Base-by-base conservation (phyloP, 192 early-diverging fungal species). In the Umbelopsis sp. region DNA sequence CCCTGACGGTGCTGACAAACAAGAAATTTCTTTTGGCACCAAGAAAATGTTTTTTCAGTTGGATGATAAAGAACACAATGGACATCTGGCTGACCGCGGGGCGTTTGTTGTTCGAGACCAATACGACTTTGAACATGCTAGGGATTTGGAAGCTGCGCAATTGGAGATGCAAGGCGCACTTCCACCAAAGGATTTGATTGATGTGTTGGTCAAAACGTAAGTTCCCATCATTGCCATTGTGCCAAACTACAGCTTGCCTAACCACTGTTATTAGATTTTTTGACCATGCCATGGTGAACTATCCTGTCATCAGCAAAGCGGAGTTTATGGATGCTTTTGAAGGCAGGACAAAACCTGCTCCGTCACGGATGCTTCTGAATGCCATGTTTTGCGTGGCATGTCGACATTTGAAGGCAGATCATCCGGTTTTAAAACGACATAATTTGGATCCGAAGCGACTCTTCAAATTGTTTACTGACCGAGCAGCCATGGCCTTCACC, bases 181-280 rank as follows among this genome's bases (percentile, higher is more conserved):
- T 20, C 76, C 76, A 22, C 64, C 49, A 8, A 73, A 70, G 70
- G 33, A 50, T 35, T 27, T 78, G 12, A 41, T 70, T 3, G 68
- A 73, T 46, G 35, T 49, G 23, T 49, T 78, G 27, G 30, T 78
- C 15, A n/a, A 73, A 12, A 49, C 66, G 76, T 78, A 78, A 67
- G 68, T 45, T 6, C 9, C 16, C 4, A 49, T 0, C n/a, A 18
- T 11, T 33, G n/a, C 0, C 37, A 10, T 41, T 0, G 6, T 41
- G 37, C 13, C 23, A 27, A 22, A 18, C 23, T 25, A 12, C 15
- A 49, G 13, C 46, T 20, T 50, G n/a, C 4, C 22, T 2, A 35
- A n/a, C 18, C 46, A 46, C 10, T 16, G 67, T 21, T 46, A 47
- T 20, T 66, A 75, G 73, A 4, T 75, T 66, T 49, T 75, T 75